Conservation (phyloP, 148 eudicot genomes). For the Chenopodium suecicum region DNA sequence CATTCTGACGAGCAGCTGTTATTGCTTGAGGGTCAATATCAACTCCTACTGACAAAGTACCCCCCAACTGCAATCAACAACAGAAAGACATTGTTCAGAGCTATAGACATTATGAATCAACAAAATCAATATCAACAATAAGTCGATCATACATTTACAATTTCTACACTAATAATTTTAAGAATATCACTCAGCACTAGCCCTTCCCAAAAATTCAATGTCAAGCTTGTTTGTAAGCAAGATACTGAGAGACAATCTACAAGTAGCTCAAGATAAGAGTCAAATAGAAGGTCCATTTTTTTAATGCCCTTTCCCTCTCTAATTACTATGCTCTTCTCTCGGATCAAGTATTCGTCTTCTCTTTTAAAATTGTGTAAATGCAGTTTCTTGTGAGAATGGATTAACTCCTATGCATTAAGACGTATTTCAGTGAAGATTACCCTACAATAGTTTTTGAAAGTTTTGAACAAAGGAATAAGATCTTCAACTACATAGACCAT, state of each 20-base stretch:
- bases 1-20: constrained; percentile 74
- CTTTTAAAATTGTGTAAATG: background rate
- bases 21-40: constrained; percentile 90
- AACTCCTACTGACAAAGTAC: constrained; percentile 71
- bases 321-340: background rate
- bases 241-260: no score
- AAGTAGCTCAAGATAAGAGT: background rate
- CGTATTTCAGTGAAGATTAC: background rate
- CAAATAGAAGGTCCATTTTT: constrained; percentile 1
- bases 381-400: background rate
- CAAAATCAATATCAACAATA: background rate
- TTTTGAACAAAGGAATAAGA: background rate
- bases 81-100: background rate
- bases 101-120: background rate
- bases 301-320: background rate
- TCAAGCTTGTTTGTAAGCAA: background rate
- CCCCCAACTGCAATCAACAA: constrained; percentile 66
- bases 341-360: background rate
- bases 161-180: background rate
- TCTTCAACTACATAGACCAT: background rate
- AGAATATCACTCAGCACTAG: background rate
- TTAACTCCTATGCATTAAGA: background rate
- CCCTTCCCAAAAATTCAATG: background rate
- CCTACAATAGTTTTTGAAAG: background rate
- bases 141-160: background rate